These are phyloP conservation scores for Myriosclerotinia curreyana DNA, from an alignment of 2,329 filamentous ascomycete species.

Conservation along the genomic window DNA sequence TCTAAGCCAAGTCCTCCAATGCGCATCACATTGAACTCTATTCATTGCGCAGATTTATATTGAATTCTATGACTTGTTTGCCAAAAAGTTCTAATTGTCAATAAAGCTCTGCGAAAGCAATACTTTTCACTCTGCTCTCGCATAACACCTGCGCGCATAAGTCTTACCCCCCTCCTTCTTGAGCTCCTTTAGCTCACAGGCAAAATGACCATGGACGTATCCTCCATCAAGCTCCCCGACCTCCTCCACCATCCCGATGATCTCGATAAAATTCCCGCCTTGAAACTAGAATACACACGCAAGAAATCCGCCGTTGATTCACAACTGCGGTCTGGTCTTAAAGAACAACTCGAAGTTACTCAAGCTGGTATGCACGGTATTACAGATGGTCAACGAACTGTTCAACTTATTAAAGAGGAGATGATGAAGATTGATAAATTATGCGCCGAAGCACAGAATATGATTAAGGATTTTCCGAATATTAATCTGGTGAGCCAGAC, in stretches of 20 bases:
- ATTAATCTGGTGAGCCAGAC: constrained; percentile 91
- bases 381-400: constrained; percentile 83
- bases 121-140: neutral
- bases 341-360: constrained; percentile 90
- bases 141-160: neutral
- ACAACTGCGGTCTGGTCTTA: constrained; percentile 81
- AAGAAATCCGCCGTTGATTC: constrained; percentile 91
- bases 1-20: constrained; percentile 4
- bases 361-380: constrained; percentile 90
- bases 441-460: constrained; percentile 94
- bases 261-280: constrained; percentile 86
- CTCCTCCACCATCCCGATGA: constrained; percentile 94
- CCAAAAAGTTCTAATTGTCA: neutral
- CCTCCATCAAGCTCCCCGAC: constrained; percentile 70
- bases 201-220: constrained; percentile 39
- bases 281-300: constrained; percentile 89
- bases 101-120: constrained; percentile 10
- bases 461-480: constrained; percentile 93
- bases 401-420: constrained; percentile 93
- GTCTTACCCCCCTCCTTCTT: neutral
- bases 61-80: neutral
- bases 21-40: neutral
- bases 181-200: constrained; percentile 1
- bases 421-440: constrained; percentile 98
- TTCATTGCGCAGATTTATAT: neutral